Evolutionary conservation across 768 basidiomycete genomes (phyloP), one percentile per base, ranked within the genome.

Genomic region (Melanogaster broomeanus): DNA sequence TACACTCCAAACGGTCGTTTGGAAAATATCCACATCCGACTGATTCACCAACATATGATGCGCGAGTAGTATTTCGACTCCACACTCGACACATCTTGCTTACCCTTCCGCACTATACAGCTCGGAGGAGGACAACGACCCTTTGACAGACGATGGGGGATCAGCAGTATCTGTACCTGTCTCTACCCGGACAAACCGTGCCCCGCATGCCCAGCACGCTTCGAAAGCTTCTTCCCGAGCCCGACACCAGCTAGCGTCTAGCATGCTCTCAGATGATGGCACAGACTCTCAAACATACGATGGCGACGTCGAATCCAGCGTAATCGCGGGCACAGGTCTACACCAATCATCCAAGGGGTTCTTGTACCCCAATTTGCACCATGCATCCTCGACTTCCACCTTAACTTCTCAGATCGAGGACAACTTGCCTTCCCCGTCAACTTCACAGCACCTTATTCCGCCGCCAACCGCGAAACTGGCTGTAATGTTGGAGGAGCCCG

Each of bases 281-380:
- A 79, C 87, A 9, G 91, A 93, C 65, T 90, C 88, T 0, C 91
- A 90, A 8, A 93, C 90, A 0, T 93, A 94, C 68, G 92, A 94
- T 62, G 92, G 92, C 49, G 92, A 94, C 69, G 77, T 94, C 49
- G 92, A 93, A 66, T 87, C 84, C 40, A 85, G 83, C 59, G 84
- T 85, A 2, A 87, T 84, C 8, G 82, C 78, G 21, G 77, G 80
- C 28, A 69, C 73, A 8, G 80, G 81, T 42, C 70, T 67, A 52
- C 64, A 69, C 45, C 52, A 71, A 61, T 54, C 70, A 8, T 53
- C 55, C 42, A 67, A 65, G 10, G 47, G 45, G 6, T 66, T 62
- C 37, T 44, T 66, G 0, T 67, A 67, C 47, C 65, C 67, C 1
- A 56, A 34, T 16, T 68, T 76, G 57, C 74, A 67, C 44, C 70